phyloP scores from a whole-genome alignment of 2,329 filamentous ascomycete species.

The Colletotrichum euphorbiae region DNA sequence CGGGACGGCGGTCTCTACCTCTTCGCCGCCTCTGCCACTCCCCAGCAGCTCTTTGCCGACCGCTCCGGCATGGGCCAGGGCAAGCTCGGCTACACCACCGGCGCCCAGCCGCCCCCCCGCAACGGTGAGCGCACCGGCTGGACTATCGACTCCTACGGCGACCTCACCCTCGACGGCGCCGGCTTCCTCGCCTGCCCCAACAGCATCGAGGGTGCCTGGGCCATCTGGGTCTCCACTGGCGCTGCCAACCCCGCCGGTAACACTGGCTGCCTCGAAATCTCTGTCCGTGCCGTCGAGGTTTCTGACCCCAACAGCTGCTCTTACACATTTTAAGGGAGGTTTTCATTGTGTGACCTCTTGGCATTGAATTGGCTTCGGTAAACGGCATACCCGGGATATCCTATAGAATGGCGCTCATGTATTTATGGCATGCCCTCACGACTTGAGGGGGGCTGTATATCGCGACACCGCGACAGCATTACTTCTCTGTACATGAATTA shows the following conservation, averaged over 20 bases:
- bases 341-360: not conserved
- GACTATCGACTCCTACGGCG: constrained; percentile 53
- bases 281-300: constrained; percentile 46
- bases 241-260: constrained; percentile 50
- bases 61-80: constrained; percentile 71
- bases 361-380: not conserved
- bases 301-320: constrained; percentile 51
- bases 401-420: constrained; percentile 22
- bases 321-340: constrained; percentile 45
- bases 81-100: constrained; percentile 63
- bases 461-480: not conserved
- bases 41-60: constrained; percentile 65
- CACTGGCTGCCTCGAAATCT: constrained; percentile 52
- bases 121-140: constrained; percentile 62
- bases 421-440: constrained; percentile 2
- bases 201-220: constrained; percentile 56
- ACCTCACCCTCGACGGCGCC: constrained; percentile 59
- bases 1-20: constrained; percentile 59
- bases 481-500: constrained; percentile 14
- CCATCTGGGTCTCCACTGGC: constrained; percentile 51
- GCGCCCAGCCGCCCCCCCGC: constrained; percentile 50
- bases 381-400: constrained; percentile 27
- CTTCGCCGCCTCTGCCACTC: constrained; percentile 54
- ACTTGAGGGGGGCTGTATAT: not conserved
- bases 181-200: constrained; percentile 66